Base-by-base conservation (phyloP, 345 rosid genomes). In the Firmiana major region DNA sequence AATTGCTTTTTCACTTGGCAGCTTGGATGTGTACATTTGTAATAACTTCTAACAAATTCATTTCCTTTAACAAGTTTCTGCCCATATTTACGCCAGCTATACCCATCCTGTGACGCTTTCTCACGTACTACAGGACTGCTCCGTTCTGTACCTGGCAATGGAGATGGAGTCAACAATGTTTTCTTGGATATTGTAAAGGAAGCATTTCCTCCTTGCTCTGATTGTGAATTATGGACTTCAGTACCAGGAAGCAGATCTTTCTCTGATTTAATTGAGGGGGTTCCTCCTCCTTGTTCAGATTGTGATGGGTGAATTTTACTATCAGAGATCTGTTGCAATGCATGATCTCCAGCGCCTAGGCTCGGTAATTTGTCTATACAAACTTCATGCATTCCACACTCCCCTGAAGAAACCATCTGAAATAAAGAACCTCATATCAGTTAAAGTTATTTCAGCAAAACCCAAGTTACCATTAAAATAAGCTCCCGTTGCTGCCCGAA, bases 1-100 rank as follows among this genome's bases (percentile, higher is more conserved):
- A 95, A 79, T 65, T 92, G 99, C 89, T 91, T 95, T 79, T 95
- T 95, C 42, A 88, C 98, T 82, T 62, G 91, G 78, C 99, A 95
- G 75, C 82, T 87, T 54, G 91, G 86, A 86, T 90, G 86, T 0
- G 99, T 92, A 73, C 99, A 95, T 82, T 83, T 88, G 87, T 94
- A 95, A 82, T 93, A 95, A 86, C 99, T 95, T 71, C 99, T 84
- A 2, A 95, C 79, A 79, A 90, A 93, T 84, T 91, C 99, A 85
- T 93, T 95, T 28, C 94, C 98, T 79, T 87, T 89, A 60, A 95
- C 99, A 84, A 90, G 80, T 76, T 95, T 95, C 90, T 95, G 98
- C 19, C 99, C 99, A 24, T 95, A 95, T 78, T 95, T 95, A 53
- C 97, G 83, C 98, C 99, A 95, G 80, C 88, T 89, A 83, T 85